phyloP scores from a whole-genome alignment of 352 stramenopile genomes.

The Globisporangium yorkense region DNA sequence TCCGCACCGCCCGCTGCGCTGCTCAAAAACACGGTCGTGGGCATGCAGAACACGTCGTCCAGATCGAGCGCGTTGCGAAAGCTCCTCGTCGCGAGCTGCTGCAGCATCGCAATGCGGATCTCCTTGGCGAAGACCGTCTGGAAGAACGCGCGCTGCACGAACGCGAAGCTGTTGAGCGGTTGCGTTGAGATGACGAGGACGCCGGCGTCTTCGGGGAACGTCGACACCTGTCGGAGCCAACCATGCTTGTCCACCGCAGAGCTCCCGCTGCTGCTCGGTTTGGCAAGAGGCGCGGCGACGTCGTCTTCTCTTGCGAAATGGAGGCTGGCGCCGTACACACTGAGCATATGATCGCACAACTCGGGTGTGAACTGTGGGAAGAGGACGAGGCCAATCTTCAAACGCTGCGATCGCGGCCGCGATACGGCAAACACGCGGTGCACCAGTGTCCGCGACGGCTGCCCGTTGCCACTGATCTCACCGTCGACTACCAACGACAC shows the following conservation, averaged over 20 bases:
- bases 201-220: conserved; percentile 17
- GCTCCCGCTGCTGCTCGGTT: neutral
- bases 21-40: conserved; percentile 8
- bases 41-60: conserved; percentile 5
- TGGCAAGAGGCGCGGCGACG: neutral
- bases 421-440: neutral
- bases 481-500: neutral
- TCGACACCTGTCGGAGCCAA: conserved; percentile 17
- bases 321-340: conserved; percentile 15
- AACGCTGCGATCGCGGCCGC: conserved; percentile 12
- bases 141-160: conserved; percentile 28
- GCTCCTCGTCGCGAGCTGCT: conserved; percentile 8
- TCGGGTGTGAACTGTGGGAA: conserved; percentile 18
- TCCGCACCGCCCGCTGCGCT: neutral
- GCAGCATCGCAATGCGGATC: conserved; percentile 12
- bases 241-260: conserved; percentile 1
- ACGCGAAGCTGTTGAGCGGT: conserved; percentile 27
- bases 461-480: neutral
- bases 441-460: neutral
- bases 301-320: conserved; percentile 10
- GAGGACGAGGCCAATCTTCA: conserved; percentile 19
- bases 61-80: conserved; percentile 4
- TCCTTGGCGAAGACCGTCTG: conserved; percentile 12
- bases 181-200: conserved; percentile 17
- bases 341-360: conserved; percentile 28